phyloP scores from a whole-genome alignment of 2,329 filamentous ascomycete genomes.

The Penicillium sp. region DNA sequence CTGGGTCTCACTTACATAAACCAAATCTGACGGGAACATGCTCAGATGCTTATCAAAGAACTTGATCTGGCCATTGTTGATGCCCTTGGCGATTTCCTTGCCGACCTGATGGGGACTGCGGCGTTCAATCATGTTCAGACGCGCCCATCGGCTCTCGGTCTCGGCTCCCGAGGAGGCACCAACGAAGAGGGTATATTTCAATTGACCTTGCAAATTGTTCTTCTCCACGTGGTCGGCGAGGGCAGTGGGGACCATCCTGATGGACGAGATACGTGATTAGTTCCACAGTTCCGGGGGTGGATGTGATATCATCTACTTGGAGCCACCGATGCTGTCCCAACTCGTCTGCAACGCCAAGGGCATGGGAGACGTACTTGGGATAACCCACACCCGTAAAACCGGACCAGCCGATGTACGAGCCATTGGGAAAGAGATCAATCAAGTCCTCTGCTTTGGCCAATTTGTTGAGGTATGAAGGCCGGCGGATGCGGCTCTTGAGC shows the following conservation, averaged over 20 bases:
- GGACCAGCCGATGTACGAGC: conserved; percentile 83
- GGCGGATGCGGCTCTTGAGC: conserved; percentile 67
- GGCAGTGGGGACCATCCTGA: conserved; percentile 72
- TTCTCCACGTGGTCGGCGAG: conserved; percentile 84
- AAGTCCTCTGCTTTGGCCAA: conserved; percentile 73
- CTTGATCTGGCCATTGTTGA: conserved; percentile 80
- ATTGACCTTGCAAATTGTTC: conserved; percentile 74
- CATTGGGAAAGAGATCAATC: conserved; percentile 73
- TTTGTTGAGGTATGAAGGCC: conserved; percentile 74
- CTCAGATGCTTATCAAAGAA: conserved; percentile 93
- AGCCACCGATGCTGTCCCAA: background rate
- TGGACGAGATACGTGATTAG: background rate
- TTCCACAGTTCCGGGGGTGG: background rate
- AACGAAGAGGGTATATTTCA: conserved; percentile 82
- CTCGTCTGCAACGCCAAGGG: too few relatives aligned
- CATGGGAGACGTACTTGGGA: conserved; percentile 58
- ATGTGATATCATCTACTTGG: too few relatives aligned
- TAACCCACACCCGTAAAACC: conserved; percentile 88
- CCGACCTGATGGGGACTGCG: conserved; percentile 82
- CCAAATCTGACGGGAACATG: conserved; percentile 84
- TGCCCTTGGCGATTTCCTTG: conserved; percentile 83
- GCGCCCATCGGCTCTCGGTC: conserved; percentile 89
- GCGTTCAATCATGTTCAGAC: conserved; percentile 81
- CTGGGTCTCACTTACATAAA: conserved; percentile 53
- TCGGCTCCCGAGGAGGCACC: conserved; percentile 85